Evolutionary conservation across 805 yeast species (phyloP).

Genomic region (Ascoidea asiatica): DNA sequence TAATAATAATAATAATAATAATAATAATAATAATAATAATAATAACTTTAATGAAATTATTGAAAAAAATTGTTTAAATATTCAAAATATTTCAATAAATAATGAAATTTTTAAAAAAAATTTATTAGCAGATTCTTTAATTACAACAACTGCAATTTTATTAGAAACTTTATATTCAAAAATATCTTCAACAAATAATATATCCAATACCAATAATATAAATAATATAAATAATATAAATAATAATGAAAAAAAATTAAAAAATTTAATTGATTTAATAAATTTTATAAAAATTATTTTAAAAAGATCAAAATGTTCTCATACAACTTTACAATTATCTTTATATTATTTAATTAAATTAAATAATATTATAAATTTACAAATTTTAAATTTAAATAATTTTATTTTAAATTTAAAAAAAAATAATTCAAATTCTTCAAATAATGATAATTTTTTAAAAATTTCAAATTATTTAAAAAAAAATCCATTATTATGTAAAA

Average conservation of each 20-base stretch:
- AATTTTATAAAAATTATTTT: constrained; percentile 27
- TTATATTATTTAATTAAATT: constrained; percentile 49
- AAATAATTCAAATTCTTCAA: constrained; percentile 9
- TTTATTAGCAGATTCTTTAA: background rate
- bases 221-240: too few relatives aligned
- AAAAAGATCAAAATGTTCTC: constrained; percentile 42
- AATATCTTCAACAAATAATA: background rate
- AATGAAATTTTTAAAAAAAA: too few relatives aligned
- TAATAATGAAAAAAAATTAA: too few relatives aligned
- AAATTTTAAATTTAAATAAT: too few relatives aligned
- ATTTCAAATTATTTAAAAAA: constrained; percentile 1
- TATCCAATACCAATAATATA: too few relatives aligned
- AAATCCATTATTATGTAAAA: constrained; percentile 29
- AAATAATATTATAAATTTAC: constrained; percentile 12
- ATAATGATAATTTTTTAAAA: constrained; percentile 1
- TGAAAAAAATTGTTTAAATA: too few relatives aligned
- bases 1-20: too few relatives aligned
- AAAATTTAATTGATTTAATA: background rate
- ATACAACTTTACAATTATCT: constrained; percentile 50
- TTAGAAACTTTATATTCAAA: background rate
- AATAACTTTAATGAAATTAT: too few relatives aligned
- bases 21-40: too few relatives aligned
- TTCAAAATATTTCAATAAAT: too few relatives aligned
- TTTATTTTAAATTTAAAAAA: too few relatives aligned
- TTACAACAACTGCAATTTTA: background rate